Percentiles rank a stretch among this genome's conserved stretches.
phyloP scores from a whole-genome alignment of 768 basidiomycete genomes.

The Psilocybe sp. region DNA sequence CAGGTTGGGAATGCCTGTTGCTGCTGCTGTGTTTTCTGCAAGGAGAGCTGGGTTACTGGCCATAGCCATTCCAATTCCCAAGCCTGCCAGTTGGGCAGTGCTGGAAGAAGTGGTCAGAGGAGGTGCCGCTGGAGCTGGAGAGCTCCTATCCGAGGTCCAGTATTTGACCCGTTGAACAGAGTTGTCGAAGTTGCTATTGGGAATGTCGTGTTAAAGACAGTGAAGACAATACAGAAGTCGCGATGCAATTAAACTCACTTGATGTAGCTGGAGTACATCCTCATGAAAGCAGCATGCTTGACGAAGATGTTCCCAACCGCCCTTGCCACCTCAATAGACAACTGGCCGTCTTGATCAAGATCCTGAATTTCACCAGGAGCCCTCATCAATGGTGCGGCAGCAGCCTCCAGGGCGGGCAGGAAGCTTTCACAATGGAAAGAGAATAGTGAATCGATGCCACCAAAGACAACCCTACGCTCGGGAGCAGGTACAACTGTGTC shows the following conservation, averaged over 20 bases:
- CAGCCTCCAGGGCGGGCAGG: constrained; percentile 83
- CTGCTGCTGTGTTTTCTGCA: constrained; percentile 35
- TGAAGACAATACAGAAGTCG: background rate
- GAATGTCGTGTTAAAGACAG: background rate
- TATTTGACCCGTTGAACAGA: constrained; percentile 83
- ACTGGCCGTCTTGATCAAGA: constrained; percentile 66
- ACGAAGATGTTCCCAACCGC: constrained; percentile 87
- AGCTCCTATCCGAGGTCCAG: constrained; percentile 68
- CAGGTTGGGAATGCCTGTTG: constrained; percentile 51
- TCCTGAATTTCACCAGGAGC: constrained; percentile 40
- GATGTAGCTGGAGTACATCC: constrained; percentile 97
- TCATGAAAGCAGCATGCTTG: constrained; percentile 96
- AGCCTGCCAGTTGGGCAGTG: constrained; percentile 58
- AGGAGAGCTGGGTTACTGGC: constrained; percentile 41
- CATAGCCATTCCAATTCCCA: constrained; percentile 56
- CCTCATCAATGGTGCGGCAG: constrained; percentile 66
- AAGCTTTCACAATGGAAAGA: constrained; percentile 93
- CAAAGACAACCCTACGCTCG: constrained; percentile 91
- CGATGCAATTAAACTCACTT: constrained; percentile 56
- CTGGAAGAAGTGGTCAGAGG: constrained; percentile 59
- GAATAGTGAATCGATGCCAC: constrained; percentile 84
- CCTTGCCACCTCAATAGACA: constrained; percentile 73
- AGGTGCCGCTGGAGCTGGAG: constrained; percentile 36
- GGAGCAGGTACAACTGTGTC: constrained; percentile 83
- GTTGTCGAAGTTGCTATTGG: constrained; percentile 85